These are phyloP conservation scores for Amylocystis lapponica DNA, from an alignment of 768 basidiomycete genomes.

Conservation along the genomic window DNA sequence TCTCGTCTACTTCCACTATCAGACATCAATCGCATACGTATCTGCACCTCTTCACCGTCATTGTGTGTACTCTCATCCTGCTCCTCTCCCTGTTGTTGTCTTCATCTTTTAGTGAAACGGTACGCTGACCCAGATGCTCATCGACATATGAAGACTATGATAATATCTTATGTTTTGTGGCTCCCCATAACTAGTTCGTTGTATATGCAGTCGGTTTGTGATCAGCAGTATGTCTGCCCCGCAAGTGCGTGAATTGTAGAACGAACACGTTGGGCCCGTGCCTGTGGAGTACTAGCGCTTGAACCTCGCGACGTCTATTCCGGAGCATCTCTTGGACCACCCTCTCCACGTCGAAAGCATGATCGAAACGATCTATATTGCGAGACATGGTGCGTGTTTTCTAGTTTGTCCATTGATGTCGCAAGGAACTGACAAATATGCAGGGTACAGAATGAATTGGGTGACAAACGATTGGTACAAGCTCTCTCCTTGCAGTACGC, in stretches of 20 bases:
- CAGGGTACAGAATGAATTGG: slow-evolving; percentile 79
- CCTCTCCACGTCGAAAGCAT: too few relatives aligned
- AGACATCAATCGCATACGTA: slow-evolving; percentile 11
- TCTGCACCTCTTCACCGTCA: slow-evolving; percentile 9
- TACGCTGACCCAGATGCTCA: slow-evolving; percentile 8
- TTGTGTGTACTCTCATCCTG: slow-evolving; percentile 11
- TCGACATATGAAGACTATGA: slow-evolving; percentile 19
- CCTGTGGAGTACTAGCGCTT: too few relatives aligned
- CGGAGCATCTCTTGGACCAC: too few relatives aligned
- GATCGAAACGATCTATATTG: slow-evolving; percentile 62
- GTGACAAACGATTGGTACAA: slow-evolving; percentile 53
- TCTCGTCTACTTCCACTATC: too few relatives aligned
- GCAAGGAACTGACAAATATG: too few relatives aligned
- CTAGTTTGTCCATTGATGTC: too few relatives aligned
- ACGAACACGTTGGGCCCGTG: neutral
- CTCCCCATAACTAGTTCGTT: slow-evolving; percentile 18
- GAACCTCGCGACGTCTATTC: too few relatives aligned
- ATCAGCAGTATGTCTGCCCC: too few relatives aligned
- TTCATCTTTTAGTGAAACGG: slow-evolving; percentile 11
- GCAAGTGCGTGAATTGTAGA: neutral
- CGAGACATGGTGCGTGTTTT: slow-evolving; percentile 54
- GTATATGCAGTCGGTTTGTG: too few relatives aligned
- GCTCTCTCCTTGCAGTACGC: neutral
- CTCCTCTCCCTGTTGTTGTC: slow-evolving; percentile 13
- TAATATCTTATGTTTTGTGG: slow-evolving; percentile 17